Percentiles rank a stretch among this genome's conserved stretches.
Conservation (phyloP, 176 grass and related monocot species). For the Poa annua region DNA sequence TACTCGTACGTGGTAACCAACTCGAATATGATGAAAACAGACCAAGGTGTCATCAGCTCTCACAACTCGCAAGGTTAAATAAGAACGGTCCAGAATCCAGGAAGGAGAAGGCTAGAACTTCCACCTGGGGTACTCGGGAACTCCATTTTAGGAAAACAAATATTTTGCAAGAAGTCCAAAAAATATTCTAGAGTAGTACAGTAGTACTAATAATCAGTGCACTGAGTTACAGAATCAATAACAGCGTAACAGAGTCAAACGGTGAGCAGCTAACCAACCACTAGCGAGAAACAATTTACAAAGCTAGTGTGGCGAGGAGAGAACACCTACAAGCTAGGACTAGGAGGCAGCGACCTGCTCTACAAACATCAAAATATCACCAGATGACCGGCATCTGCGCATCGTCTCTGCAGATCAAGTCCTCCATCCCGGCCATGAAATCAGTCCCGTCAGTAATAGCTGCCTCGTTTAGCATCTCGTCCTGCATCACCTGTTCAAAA, state of each 20-base stretch:
- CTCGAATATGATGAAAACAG: not conserved
- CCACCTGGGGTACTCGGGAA: not conserved
- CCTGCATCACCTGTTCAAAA: slow-evolving; percentile 59
- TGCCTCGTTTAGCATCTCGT: slow-evolving; percentile 48
- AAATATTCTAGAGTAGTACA: too few species aligned
- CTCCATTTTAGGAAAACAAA: not conserved
- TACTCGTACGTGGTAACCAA: not conserved
- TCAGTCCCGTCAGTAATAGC: slow-evolving; percentile 48
- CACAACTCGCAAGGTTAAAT: not conserved
- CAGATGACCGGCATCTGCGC: slow-evolving; percentile 57
- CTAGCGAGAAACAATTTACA: slow-evolving; percentile 48
- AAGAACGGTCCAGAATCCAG: not conserved
- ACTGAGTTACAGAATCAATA: slow-evolving; percentile 24
- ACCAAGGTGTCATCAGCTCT: not conserved
- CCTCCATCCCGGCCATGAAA: slow-evolving; percentile 76
- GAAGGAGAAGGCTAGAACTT: not conserved
- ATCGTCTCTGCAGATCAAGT: slow-evolving; percentile 55
- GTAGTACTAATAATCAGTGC: slow-evolving; percentile 27
- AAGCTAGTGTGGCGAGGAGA: slow-evolving; percentile 31
- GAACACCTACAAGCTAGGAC: not conserved
- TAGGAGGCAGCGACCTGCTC: not conserved
- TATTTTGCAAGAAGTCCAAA: not conserved
- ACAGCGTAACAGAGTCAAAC: slow-evolving; percentile 16
- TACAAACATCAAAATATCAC: slow-evolving; percentile 35
- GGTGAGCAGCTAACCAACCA: slow-evolving; percentile 31